These are phyloP conservation scores for Pythium sp. DNA, from an alignment of 352 stramenopile species.

Conservation along the genomic window DNA sequence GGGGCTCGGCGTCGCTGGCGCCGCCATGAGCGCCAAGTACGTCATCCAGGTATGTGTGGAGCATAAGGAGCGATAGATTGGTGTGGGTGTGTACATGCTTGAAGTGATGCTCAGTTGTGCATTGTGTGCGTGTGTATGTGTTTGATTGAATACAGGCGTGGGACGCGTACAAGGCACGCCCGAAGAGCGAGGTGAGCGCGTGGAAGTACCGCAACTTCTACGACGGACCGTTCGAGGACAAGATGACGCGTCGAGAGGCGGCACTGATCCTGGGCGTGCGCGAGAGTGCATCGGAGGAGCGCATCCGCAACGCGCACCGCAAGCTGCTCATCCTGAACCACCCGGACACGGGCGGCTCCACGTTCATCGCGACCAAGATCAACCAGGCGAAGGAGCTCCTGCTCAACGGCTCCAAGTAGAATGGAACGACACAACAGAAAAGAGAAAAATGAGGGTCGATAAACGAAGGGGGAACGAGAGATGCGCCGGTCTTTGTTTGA, in stretches of 20 bases:
- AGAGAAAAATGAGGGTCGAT: background rate
- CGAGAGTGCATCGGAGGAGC: constrained; percentile 92
- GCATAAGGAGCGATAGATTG: background rate
- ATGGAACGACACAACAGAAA: constrained; percentile 5
- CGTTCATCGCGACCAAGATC: constrained; percentile 98
- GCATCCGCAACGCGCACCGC: constrained; percentile 98
- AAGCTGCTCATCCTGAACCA: constrained; percentile 99
- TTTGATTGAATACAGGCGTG: constrained; percentile 37
- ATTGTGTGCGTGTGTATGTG: background rate
- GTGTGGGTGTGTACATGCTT: background rate
- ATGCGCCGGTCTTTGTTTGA: background rate
- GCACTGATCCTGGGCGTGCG: constrained; percentile 98
- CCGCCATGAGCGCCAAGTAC: constrained; percentile 78
- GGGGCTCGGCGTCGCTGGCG: constrained; percentile 64
- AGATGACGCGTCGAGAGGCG: constrained; percentile 98
- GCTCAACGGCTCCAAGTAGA: constrained; percentile 66
- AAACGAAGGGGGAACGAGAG: background rate
- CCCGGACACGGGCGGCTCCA: constrained; percentile 98
- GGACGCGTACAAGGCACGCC: constrained; percentile 68
- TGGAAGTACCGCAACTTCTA: constrained; percentile 91
- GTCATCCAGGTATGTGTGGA: constrained; percentile 41
- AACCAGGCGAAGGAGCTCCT: constrained; percentile 99
- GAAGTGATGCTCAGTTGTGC: background rate
- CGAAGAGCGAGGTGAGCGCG: constrained; percentile 63
- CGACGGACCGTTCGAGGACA: constrained; percentile 97